A percentile compares a stretch with the other conserved stretches of the same genome.
Evolutionary conservation across 441 rosid genomes (phyloP).

Genomic region (Eutrema salsugineum): DNA sequence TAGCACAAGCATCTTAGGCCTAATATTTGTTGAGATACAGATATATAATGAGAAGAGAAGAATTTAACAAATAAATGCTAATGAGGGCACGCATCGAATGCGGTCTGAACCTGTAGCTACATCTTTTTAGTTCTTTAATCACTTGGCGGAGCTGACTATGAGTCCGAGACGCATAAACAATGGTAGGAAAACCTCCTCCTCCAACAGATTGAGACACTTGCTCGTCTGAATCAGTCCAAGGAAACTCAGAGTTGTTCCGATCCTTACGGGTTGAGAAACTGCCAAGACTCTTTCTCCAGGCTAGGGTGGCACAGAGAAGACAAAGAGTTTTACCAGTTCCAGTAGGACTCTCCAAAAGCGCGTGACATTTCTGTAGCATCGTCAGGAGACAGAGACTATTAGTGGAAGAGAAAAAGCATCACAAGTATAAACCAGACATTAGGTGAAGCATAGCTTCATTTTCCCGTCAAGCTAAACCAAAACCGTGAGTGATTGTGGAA

Average conservation of each 20-base stretch:
- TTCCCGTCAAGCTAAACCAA: background rate
- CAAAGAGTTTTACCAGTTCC: conserved; percentile 97
- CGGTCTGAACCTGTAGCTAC: conserved; percentile 72
- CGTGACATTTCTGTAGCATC: conserved; percentile 68
- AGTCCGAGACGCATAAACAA: conserved; percentile 85
- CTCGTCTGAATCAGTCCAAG: conserved; percentile 16
- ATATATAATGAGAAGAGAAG: background rate
- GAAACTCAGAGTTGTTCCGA: conserved; percentile 23
- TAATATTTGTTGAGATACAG: conserved; percentile 30
- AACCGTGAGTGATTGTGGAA: background rate
- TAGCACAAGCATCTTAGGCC: conserved; percentile 94
- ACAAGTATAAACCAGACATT: background rate
- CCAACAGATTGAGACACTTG: conserved; percentile 37
- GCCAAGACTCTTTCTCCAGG: conserved; percentile 95
- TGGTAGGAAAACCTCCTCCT: conserved; percentile 62
- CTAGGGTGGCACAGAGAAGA: conserved; percentile 95
- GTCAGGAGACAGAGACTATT: background rate
- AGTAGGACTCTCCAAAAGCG: conserved; percentile 96
- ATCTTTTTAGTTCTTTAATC: conserved; percentile 77
- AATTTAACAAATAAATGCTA: background rate
- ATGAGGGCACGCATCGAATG: background rate
- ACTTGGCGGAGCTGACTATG: conserved; percentile 98
- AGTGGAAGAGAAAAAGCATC: background rate
- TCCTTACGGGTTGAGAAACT: conserved; percentile 57
- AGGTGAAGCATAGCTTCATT: background rate